Evolutionary conservation across 2,329 filamentous ascomycete species (phyloP), one percentile per base, ranked within the genome.

Genomic region (Cladobotryum mycophilum): DNA sequence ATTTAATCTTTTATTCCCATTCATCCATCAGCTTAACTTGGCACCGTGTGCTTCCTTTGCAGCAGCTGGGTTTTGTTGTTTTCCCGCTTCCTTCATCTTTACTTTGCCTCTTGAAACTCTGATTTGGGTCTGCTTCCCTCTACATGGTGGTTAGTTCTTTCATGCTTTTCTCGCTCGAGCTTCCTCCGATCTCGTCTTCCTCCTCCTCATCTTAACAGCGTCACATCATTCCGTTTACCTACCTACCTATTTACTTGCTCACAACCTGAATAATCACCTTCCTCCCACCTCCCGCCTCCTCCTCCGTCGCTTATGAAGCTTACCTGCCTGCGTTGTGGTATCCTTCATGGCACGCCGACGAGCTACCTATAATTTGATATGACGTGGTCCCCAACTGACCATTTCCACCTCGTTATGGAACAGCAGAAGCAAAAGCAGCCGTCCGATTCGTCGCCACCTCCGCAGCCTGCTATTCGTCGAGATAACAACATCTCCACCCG

Each of bases 391-490:
- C 54, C 50, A 49, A 59, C 60, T 64, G 56, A 63, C 61, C 53
- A 52, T 58, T 61, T 63, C 58, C 62, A 64, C 62, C 67, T 70
- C 73, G 73, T 74, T 67, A 80, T 79, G 77, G 76, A 78, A 76
- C 67, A 71, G 68, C 69, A 72, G 69, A 57, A 60, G 41, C 67
- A 71, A 68, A 69, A 72, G 69, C 57, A 60, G 41, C 54, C 60
- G 49, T 52, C 55, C 50, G 53, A 58, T 55, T 59, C 62, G 55
- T 64, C 59, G 55, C 57, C 65, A 53, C 57, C 63, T 53, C 56
- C 63, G 52, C 56, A 62, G 48, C 58, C 57, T 55, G 49, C 57
- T 51, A 61, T 54, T 40, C 45, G 35, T 48, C 56, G 51, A 46
- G 58, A 64, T 60, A 58, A 65, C 57, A 66, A 60, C 44, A 57